Conservation (phyloP, 108 stramenopile genomes). For the Cyclotella kingstonii region DNA sequence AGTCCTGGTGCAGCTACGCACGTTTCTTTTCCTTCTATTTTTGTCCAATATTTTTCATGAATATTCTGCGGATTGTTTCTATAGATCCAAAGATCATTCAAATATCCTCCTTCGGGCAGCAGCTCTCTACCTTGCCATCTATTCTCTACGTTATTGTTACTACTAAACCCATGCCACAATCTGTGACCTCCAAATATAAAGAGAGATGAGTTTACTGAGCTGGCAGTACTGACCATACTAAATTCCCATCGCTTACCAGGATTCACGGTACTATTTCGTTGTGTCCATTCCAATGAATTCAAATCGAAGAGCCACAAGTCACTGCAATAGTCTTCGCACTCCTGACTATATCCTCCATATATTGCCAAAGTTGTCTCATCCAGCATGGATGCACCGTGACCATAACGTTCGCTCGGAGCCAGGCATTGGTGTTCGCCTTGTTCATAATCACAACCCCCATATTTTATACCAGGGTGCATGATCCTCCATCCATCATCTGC, state of each 20-base stretch:
- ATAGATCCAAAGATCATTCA: slow-evolving; percentile 78
- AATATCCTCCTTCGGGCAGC: slow-evolving; percentile 71
- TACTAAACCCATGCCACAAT: slow-evolving; percentile 80
- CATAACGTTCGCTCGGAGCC: slow-evolving; percentile 66
- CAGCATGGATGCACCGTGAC: slow-evolving; percentile 74
- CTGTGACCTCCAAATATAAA: slow-evolving; percentile 84
- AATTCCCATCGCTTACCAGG: slow-evolving; percentile 73
- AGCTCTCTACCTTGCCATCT: slow-evolving; percentile 47
- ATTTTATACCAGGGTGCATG: slow-evolving; percentile 57
- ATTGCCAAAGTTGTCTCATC: slow-evolving; percentile 69
- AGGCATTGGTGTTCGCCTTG: slow-evolving; percentile 58
- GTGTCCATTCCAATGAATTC: slow-evolving; percentile 51
- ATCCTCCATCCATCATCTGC: slow-evolving; percentile 57
- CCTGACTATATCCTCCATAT: slow-evolving; percentile 75
- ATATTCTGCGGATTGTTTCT: slow-evolving; percentile 10
- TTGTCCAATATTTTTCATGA: slow-evolving; percentile 46
- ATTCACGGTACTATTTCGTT: slow-evolving; percentile 17
- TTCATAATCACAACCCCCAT: slow-evolving; percentile 64
- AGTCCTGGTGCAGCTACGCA: slow-evolving; percentile 55
- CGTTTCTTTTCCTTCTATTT: slow-evolving; percentile 31
- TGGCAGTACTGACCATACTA: slow-evolving; percentile 35
- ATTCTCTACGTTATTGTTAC: slow-evolving; percentile 70
- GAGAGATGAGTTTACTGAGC: slow-evolving; percentile 13
- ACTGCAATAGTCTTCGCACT: slow-evolving; percentile 85
- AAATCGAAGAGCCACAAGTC: slow-evolving; percentile 85